Evolutionary conservation across 306 rosid species (phyloP), one percentile per base, ranked within the genome.

Genomic region (Glycine tomentella): DNA sequence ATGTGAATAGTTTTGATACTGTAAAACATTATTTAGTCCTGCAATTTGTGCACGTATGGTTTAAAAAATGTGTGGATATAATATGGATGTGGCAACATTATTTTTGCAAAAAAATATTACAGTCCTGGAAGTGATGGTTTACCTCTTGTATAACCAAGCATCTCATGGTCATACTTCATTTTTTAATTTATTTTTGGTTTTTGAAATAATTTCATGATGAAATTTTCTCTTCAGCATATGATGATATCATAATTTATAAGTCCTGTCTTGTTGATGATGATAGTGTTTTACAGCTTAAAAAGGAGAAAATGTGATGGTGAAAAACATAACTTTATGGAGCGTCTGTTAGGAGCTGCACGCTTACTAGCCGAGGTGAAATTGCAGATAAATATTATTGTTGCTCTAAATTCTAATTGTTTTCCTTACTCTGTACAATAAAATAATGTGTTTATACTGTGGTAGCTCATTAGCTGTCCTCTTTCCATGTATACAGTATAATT

Each of bases 271-370:
- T 70, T 62, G 42, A 9, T 72, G 48, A 65, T 50, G 79, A 69
- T 70, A 1, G 64, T 2, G 59, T 78, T 84, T 11, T 11, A 25
- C 84, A 95, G 97, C 79, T 91, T 93, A 86, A 95, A 95, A 85
- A 89, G 90, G 88, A 88, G 94, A 80, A 95, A 91, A 86, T 86
- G 89, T 69, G 84, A 89, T 33, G 69, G 81, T 80, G 92, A 87
- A 69, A 90, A 82, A 56, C 78, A 82, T 74, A 90, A 89, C 82
- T 93, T 95, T 78, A 71, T 93, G 97, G 99, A 95, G 71, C 90
- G 87, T 63, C 90, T 95, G 80, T 51, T 90, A 55, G 99, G 97
- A 84, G 93, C 89, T 76, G 92, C 93, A 61, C 91, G 94, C 25
- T 77, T 95, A 71, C 84, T 93, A 16, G 84, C 88, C 12, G 88